These are phyloP conservation scores for Prunus persica DNA, from an alignment of 306 rosid genomes.

Conservation along the genomic window DNA sequence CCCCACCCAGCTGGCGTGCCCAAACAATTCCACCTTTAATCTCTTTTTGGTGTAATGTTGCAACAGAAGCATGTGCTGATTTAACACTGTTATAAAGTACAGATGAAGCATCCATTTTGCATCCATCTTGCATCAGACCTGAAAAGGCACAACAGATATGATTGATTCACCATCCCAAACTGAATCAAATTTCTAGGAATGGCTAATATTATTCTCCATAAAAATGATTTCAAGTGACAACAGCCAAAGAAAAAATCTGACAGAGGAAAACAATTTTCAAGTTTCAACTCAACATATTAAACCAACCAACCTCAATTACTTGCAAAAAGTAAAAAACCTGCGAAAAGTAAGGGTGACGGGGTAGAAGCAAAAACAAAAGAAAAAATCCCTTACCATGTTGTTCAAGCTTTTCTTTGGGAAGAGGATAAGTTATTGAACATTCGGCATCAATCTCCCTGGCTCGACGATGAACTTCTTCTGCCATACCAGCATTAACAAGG, in stretches of 20 bases:
- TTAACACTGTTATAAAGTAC: slow-evolving; percentile 85
- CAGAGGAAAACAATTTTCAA: neutral
- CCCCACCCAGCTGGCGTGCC: slow-evolving; percentile 98
- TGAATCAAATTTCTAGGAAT: neutral
- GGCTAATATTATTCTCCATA: neutral
- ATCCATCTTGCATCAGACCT: slow-evolving; percentile 93
- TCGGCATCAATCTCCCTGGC: slow-evolving; percentile 68
- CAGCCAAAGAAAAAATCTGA: neutral
- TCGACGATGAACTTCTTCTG: slow-evolving; percentile 63
- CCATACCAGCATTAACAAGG: slow-evolving; percentile 66
- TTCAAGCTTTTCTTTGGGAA: slow-evolving; percentile 67
- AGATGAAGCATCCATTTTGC: slow-evolving; percentile 80
- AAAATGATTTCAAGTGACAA: neutral
- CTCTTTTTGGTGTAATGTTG: slow-evolving; percentile 61
- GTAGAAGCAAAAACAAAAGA: slow-evolving; percentile 5
- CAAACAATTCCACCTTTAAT: slow-evolving; percentile 70
- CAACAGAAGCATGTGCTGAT: slow-evolving; percentile 84
- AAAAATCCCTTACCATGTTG: slow-evolving; percentile 56
- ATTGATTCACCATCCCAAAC: slow-evolving; percentile 11
- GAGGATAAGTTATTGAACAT: slow-evolving; percentile 75
- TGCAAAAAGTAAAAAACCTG: neutral
- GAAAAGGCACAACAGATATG: slow-evolving; percentile 27
- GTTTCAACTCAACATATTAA: neutral
- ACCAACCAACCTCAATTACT: neutral
- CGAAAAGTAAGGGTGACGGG: neutral